Conservation (phyloP, 148 eudicot species). For the Persicaria maculosa region DNA sequence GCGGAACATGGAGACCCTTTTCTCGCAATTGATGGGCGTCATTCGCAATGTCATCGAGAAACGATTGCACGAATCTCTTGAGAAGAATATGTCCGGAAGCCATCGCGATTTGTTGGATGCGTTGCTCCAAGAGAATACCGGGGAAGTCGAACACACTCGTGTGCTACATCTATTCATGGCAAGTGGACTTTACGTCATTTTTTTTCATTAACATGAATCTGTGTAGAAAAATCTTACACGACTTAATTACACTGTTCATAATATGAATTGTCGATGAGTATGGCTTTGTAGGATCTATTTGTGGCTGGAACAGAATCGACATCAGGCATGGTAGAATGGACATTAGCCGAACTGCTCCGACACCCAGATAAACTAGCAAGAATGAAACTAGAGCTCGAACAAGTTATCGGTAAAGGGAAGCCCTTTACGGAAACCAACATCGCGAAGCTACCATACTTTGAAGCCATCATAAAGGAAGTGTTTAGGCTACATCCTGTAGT, state of each 20-base stretch:
- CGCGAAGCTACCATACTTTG: constrained; percentile 14
- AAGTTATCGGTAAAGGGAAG: background rate
- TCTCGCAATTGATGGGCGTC: background rate
- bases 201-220: no score
- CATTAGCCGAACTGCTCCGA: constrained; percentile 16
- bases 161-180: background rate
- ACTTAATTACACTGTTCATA: no score
- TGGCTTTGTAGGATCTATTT: constrained; percentile 1
- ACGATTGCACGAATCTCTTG: background rate
- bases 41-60: background rate
- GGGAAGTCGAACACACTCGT: background rate
- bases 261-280: background rate
- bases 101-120: constrained; percentile 15
- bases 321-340: constrained; percentile 17
- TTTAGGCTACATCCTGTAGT: constrained; percentile 17
- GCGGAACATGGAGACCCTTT: background rate
- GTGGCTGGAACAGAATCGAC: constrained; percentile 19
- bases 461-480: constrained; percentile 15
- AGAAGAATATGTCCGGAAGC: background rate
- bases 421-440: constrained; percentile 8
- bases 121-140: constrained; percentile 7
- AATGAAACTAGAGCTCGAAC: background rate
- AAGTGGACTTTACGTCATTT: background rate
- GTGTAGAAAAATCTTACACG: no score
- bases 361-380: constrained; percentile 1